Conservation (phyloP, 768 basidiomycete species). For the Gymnopilus dilepis region DNA sequence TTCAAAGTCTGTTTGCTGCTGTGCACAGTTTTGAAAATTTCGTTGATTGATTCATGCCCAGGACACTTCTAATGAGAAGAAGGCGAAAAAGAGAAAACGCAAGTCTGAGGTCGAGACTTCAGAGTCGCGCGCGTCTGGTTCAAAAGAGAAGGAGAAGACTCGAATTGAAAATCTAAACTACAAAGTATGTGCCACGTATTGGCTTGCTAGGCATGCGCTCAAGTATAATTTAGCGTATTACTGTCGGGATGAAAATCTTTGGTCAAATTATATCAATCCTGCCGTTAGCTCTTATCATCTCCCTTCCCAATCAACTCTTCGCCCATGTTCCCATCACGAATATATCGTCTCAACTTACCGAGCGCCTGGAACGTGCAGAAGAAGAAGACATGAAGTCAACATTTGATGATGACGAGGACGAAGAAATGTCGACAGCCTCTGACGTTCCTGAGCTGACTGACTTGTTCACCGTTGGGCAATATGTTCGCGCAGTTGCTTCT, state of each 20-base stretch:
- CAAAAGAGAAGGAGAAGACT: constrained; percentile 59
- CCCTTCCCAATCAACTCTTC: constrained; percentile 93
- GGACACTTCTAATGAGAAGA: constrained; percentile 47
- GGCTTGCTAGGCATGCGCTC: constrained; percentile 3
- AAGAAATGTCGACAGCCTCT: constrained; percentile 39
- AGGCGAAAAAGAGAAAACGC: constrained; percentile 50
- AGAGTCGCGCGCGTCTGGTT: constrained; percentile 32
- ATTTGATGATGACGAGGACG: constrained; percentile 53
- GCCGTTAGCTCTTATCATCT: constrained; percentile 88
- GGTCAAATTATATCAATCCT: constrained; percentile 87
- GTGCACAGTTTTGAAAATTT: not conserved
- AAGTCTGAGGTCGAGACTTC: constrained; percentile 48
- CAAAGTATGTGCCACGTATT: constrained; percentile 57
- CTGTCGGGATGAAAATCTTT: constrained; percentile 84
- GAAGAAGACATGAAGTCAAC: constrained; percentile 53
- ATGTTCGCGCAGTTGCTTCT: constrained; percentile 78
- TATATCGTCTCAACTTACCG: constrained; percentile 80
- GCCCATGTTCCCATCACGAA: constrained; percentile 95
- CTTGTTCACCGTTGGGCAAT: constrained; percentile 87
- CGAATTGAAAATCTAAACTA: constrained; percentile 94
- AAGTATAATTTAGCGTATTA: constrained; percentile 62
- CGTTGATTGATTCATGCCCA: constrained; percentile 25
- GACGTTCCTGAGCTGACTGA: constrained; percentile 71
- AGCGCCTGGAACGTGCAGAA: constrained; percentile 67
- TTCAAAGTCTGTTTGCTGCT: constrained; percentile 54